phyloP scores from a whole-genome alignment of 2,329 filamentous ascomycete genomes.

The Scedosporium aurantiacum region DNA sequence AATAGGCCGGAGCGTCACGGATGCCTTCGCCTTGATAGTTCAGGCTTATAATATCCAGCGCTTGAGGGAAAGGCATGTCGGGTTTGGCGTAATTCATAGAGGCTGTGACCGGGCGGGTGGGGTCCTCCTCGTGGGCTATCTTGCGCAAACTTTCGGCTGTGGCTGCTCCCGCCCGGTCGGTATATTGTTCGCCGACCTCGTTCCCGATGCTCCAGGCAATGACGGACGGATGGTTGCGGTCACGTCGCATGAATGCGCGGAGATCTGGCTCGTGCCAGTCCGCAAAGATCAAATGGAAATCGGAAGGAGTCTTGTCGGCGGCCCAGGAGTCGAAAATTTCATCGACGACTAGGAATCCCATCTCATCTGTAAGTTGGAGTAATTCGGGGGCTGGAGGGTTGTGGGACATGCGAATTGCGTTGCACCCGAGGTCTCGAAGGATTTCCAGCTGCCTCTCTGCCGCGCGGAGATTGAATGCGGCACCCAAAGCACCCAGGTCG shows the following conservation, averaged over 20 bases:
- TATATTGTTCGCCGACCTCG: conserved; percentile 37
- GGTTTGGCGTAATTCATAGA: conserved; percentile 35
- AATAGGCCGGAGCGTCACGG: conserved; percentile 19
- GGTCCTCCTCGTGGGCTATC: conserved; percentile 34
- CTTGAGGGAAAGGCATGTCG: conserved; percentile 23
- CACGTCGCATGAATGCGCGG: conserved; percentile 38
- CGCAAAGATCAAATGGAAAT: conserved; percentile 38
- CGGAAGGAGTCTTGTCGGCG: conserved; percentile 31
- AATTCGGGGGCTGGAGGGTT: conserved; percentile 41
- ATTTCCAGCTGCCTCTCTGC: conserved; percentile 36
- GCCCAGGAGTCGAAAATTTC: conserved; percentile 44
- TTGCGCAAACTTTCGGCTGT: conserved; percentile 24
- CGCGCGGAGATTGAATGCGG: conserved; percentile 38
- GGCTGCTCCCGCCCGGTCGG: conserved; percentile 17
- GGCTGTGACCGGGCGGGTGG: conserved; percentile 31
- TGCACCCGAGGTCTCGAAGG: conserved; percentile 37
- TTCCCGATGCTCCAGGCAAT: conserved; percentile 43
- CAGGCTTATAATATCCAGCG: conserved; percentile 36
- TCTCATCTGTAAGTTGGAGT: conserved; percentile 35
- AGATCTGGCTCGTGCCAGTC: conserved; percentile 45
- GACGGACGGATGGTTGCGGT: conserved; percentile 43
- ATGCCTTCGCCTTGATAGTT: conserved; percentile 46
- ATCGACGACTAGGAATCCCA: conserved; percentile 40
- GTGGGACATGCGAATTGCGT: conserved; percentile 39
- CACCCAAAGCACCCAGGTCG: conserved; percentile 36